Evolutionary conservation across 2,329 filamentous ascomycete genomes (phyloP).

Genomic region (Celoporthe dispersa): DNA sequence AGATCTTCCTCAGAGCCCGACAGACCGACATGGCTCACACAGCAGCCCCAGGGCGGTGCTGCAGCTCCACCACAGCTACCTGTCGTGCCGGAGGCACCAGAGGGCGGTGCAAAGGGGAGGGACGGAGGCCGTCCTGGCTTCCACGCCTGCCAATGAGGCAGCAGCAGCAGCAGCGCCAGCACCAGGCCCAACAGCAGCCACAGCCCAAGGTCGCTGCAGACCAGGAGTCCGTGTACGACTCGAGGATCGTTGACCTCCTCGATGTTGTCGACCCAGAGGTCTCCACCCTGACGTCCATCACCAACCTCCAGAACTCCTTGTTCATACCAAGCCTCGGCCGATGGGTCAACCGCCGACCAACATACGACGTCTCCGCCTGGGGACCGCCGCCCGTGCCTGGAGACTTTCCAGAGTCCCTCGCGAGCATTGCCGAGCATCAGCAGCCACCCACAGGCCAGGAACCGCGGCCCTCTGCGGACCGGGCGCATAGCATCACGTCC

Average conservation of each 20-base stretch:
- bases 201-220: conserved; percentile 11
- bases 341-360: conserved; percentile 76
- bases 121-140: conserved; percentile 17
- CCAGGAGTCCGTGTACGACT: conserved; percentile 33
- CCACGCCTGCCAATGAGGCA: conserved; percentile 12
- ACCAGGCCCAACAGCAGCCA: conserved; percentile 4
- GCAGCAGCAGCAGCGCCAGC: conserved; percentile 2
- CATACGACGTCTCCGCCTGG: conserved; percentile 70
- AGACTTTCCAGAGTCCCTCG: conserved; percentile 32
- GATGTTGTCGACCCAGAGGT: conserved; percentile 73
- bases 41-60: not conserved
- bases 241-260: conserved; percentile 38
- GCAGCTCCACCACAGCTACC: conserved; percentile 20
- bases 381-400: conserved; percentile 33
- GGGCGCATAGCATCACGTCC: conserved; percentile 64
- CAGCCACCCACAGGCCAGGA: conserved; percentile 31
- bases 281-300: conserved; percentile 79
- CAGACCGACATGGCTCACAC: conserved; percentile 30
- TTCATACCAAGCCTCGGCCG: conserved; percentile 82
- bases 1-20: conserved; percentile 36
- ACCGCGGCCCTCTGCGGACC: conserved; percentile 33
- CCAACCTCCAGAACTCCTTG: conserved; percentile 88
- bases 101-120: not conserved
- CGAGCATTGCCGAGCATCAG: conserved; percentile 32
- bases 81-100: conserved; percentile 24